Evolutionary conservation across 2,329 filamentous ascomycete genomes (phyloP).

Genomic region (Ambrosiella beaveri): DNA sequence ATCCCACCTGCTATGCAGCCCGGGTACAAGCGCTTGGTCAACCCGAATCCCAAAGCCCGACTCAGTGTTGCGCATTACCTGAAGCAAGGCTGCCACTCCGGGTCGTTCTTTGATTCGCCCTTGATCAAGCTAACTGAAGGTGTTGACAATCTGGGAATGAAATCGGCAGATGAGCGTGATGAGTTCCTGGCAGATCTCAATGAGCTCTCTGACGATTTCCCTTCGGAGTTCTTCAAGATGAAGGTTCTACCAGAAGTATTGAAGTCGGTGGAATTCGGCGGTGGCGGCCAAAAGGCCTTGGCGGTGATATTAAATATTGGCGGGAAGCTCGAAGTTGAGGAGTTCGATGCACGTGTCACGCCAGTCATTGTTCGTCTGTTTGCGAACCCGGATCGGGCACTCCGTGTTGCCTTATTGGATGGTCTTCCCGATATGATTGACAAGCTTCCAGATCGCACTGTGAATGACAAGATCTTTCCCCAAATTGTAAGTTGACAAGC

Average conservation of each 20-base stretch:
- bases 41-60: slow-evolving; percentile 75
- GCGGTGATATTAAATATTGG: slow-evolving; percentile 80
- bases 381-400: slow-evolving; percentile 74
- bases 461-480: slow-evolving; percentile 94
- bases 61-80: slow-evolving; percentile 73
- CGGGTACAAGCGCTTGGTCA: slow-evolving; percentile 77
- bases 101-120: slow-evolving; percentile 83
- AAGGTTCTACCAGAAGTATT: slow-evolving; percentile 87
- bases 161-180: slow-evolving; percentile 67
- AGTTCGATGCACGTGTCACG: slow-evolving; percentile 70
- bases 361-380: slow-evolving; percentile 81
- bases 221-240: slow-evolving; percentile 95
- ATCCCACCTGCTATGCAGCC: slow-evolving; percentile 79
- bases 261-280: slow-evolving; percentile 98
- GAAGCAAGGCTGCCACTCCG: slow-evolving; percentile 66
- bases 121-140: slow-evolving; percentile 84
- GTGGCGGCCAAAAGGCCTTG: slow-evolving; percentile 83
- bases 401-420: slow-evolving; percentile 80
- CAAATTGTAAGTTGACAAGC: slow-evolving; percentile 48
- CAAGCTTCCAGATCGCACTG: slow-evolving; percentile 66
- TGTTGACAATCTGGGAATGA: slow-evolving; percentile 82
- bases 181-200: slow-evolving; percentile 71
- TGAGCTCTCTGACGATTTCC: slow-evolving; percentile 78
- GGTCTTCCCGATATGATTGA: slow-evolving; percentile 85
- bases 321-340: slow-evolving; percentile 69